Percentiles rank a stretch among this genome's conserved stretches.
These are phyloP conservation scores for Priceomyces castillae DNA, from an alignment of 805 yeast species.

Conservation along the genomic window DNA sequence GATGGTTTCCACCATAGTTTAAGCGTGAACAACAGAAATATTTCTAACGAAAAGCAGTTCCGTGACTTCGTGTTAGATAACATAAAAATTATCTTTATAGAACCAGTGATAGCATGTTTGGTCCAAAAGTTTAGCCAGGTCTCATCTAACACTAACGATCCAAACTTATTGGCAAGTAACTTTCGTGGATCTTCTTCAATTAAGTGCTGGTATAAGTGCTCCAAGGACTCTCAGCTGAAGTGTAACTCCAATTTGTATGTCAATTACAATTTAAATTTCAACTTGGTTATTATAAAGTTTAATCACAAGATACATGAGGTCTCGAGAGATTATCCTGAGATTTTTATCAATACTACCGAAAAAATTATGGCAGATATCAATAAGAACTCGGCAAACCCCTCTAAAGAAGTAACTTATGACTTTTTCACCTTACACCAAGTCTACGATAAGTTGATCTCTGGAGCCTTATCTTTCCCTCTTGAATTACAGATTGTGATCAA, in stretches of 20 bases:
- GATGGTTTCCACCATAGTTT: slow-evolving; percentile 18
- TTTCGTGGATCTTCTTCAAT: slow-evolving; percentile 14
- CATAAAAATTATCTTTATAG: slow-evolving; percentile 35
- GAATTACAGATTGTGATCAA: slow-evolving; percentile 19
- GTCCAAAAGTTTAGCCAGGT: slow-evolving; percentile 28
- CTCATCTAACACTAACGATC: slow-evolving; percentile 31
- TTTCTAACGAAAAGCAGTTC: slow-evolving; percentile 32
- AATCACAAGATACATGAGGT: slow-evolving; percentile 16
- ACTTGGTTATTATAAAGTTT: slow-evolving; percentile 23
- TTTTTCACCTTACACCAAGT: slow-evolving; percentile 20
- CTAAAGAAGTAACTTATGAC: slow-evolving; percentile 15
- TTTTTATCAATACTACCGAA: slow-evolving; percentile 7
- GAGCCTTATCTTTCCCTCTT: slow-evolving; percentile 14
- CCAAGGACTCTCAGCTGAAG: slow-evolving; percentile 13
- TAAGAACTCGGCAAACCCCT: neutral
- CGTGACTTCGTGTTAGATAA: slow-evolving; percentile 33
- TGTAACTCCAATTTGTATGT: slow-evolving; percentile 19
- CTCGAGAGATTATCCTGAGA: slow-evolving; percentile 10
- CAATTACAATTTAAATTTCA: slow-evolving; percentile 18
- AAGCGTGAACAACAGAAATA: slow-evolving; percentile 19
- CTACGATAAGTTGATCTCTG: slow-evolving; percentile 21
- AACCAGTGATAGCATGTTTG: slow-evolving; percentile 38
- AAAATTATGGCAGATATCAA: slow-evolving; percentile 6
- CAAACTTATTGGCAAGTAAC: slow-evolving; percentile 8
- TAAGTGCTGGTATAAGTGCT: slow-evolving; percentile 22